Base-by-base conservation (phyloP, 257 asterid genomes). In the Phtheirospermum japonicum region DNA sequence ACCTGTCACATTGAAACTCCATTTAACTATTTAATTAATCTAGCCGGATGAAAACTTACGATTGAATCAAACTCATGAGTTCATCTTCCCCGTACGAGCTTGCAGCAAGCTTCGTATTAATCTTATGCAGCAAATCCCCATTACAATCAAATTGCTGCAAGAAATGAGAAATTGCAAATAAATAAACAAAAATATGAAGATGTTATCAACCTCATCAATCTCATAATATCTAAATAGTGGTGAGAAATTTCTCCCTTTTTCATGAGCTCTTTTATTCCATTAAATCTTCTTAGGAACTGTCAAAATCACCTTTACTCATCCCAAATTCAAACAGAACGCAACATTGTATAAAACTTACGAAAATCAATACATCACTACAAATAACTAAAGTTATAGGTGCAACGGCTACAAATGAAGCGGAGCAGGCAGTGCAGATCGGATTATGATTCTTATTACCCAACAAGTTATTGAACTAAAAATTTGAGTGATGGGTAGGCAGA, bases 81-180 rank as follows among this genome's bases (percentile, higher is more conserved):
- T 89, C 97, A 73, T 75, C 88, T 80, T 92, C 91, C 32, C 97
- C 99, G n/a, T 92, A 89, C 33, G 96, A 92, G 43, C 90, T 76
- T 9, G 79, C 95, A 10, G 89, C 78, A 66, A 92, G 95, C 83
- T 82, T 85, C 26, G 95, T 89, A 61, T 81, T 77, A 73, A 92
- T 75, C 73, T 71, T 82, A 62, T 92, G 80, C 76, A 92, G 72
- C 79, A 89, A 79, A 64, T 86, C 73, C 57, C 99, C 99, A 56
- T 73, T 50, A 57, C 75, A 40, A 83, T 92, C 97, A 75, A 82
- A 92, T 84, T 89, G 99, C 99, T 92, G 83, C 81, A 83, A 71
- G 17, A 67, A 64, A 48, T 23, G 28, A 23, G 3, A 23, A 23
- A 23, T 23, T 3, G 3, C 28, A 23, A 23, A 23, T 23, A 23